These are phyloP conservation scores for Neobulgaria alba DNA, from an alignment of 2,329 filamentous ascomycete species.

Conservation along the genomic window DNA sequence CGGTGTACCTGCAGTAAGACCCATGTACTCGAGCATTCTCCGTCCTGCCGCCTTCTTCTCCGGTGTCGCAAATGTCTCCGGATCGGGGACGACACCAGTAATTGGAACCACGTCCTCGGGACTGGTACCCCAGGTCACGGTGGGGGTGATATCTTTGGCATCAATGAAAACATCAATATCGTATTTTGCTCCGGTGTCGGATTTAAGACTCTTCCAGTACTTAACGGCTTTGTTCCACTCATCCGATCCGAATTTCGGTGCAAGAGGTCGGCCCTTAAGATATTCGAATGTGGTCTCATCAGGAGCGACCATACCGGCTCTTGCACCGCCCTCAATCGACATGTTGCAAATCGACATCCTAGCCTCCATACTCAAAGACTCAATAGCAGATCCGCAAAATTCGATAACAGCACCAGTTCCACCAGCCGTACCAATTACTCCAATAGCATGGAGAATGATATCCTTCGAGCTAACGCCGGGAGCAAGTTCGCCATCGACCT, in stretches of 20 bases:
- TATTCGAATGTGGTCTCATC: conserved; percentile 94
- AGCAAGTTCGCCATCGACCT: conserved; percentile 83
- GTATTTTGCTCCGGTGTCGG: conserved; percentile 81
- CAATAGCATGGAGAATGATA: conserved; percentile 86
- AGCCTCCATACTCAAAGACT: conserved; percentile 85
- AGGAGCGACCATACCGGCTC: conserved; percentile 94
- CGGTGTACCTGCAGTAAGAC: conserved; percentile 71
- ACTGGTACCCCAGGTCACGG: conserved; percentile 93
- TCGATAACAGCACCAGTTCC: conserved; percentile 94
- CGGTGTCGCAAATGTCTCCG: conserved; percentile 74
- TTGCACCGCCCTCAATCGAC: conserved; percentile 92
- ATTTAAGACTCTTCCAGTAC: conserved; percentile 82
- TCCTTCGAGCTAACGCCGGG: conserved; percentile 96
- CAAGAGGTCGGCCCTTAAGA: conserved; percentile 81
- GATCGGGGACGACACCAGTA: conserved; percentile 80
- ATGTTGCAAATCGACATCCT: conserved; percentile 99
- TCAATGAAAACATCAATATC: conserved; percentile 86
- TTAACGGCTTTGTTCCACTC: conserved; percentile 84
- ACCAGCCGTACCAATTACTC: conserved; percentile 87
- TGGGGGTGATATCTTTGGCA: conserved; percentile 86
- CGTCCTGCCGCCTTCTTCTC: conserved; percentile 72
- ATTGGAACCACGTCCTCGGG: conserved; percentile 96
- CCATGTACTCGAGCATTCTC: conserved; percentile 93
- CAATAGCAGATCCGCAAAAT: conserved; percentile 92
- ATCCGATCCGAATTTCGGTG: conserved; percentile 72